These are phyloP conservation scores for Oryza officinalis DNA, from an alignment of 176 grass and related monocot genomes.

Conservation along the genomic window DNA sequence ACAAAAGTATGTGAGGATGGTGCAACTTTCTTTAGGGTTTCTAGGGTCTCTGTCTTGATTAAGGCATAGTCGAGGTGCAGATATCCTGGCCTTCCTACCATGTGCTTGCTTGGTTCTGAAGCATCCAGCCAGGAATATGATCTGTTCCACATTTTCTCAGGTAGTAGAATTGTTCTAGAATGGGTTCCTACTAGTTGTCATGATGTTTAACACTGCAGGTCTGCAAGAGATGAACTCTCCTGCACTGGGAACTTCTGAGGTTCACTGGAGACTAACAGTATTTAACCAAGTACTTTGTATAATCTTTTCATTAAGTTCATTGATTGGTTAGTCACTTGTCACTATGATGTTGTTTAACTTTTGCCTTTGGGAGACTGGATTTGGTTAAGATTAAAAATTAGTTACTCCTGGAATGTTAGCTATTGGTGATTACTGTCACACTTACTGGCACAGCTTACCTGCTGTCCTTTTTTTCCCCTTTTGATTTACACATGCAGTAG, in stretches of 20 bases:
- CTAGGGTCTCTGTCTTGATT: constrained; percentile 3
- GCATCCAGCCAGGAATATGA: constrained; percentile 20
- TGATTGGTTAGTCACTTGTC: constrained; percentile 4
- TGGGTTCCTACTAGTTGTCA: too few relatives aligned
- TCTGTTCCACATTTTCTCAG: too few relatives aligned
- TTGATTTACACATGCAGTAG: too few relatives aligned
- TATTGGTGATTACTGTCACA: neutral
- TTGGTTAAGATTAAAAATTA: constrained; percentile 11
- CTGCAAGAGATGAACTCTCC: too few relatives aligned
- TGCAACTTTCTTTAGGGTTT: constrained; percentile 16
- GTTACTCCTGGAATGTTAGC: neutral
- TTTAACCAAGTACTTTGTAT: too few relatives aligned
- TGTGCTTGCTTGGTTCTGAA: constrained; percentile 49
- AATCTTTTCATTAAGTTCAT: neutral
- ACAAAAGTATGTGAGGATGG: neutral
- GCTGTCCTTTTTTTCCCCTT: too few relatives aligned
- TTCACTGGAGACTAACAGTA: too few relatives aligned
- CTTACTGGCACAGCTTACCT: too few relatives aligned
- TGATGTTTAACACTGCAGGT: too few relatives aligned
- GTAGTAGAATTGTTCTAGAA: too few relatives aligned
- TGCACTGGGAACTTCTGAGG: too few relatives aligned
- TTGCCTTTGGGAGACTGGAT: constrained; percentile 15
- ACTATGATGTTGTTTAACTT: constrained; percentile 16
- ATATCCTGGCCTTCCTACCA: constrained; percentile 16
- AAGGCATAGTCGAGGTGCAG: constrained; percentile 34